Evolutionary conservation across 306 rosid genomes (phyloP), one percentile per base, ranked within the genome.

Genomic region (Sindora glabra): DNA sequence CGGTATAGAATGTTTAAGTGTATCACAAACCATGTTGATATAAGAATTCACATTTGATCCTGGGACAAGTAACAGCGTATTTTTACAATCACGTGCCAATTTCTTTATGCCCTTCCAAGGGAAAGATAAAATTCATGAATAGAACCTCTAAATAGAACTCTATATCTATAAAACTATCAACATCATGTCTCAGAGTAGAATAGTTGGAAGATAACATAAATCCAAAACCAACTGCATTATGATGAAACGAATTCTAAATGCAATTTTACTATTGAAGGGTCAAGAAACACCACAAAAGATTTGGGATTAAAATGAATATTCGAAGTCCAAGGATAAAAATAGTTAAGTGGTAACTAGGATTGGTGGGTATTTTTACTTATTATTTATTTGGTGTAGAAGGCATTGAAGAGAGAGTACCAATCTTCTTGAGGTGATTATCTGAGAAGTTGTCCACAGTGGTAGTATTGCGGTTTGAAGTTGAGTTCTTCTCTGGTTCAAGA

Each of bases 11-110:
- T 80, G 77, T 69, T 81, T 89, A 34, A 94, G 83, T 0, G 90
- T 84, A 24, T 89, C 99, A 42, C 86, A 84, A 36, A 94, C 94
- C 99, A 94, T 89, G 41, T 46, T 69, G 60, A 92, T 92, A 59
- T 92, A 92, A 47, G 95, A 54, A 49, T n/a, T 92, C 24, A 92
- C 99, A 59, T 92, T 92, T 68, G 97, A 78, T 39, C 89, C 99
- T 92, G 91, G 41, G 76, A 75, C 77, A 77, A 64, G 72, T 18
- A 41, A 36, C 29, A 37, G 7, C 12, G 53, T 37, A 55, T 47
- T 61, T 56, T 48, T 32, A 50, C 50, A 57, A 10, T 37, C 25
- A 56, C 13, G 12, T 39, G 18, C 33, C 24, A 23, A 17, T 30
- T 18, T 21, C 51, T 39, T 49, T 30, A 17, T 8, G 21, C 48